Evolutionary conservation across 1,284 basidiomycete species (phyloP), one percentile per base, ranked within the genome.

Genomic region (Austroboletus novae-zelandiae): DNA sequence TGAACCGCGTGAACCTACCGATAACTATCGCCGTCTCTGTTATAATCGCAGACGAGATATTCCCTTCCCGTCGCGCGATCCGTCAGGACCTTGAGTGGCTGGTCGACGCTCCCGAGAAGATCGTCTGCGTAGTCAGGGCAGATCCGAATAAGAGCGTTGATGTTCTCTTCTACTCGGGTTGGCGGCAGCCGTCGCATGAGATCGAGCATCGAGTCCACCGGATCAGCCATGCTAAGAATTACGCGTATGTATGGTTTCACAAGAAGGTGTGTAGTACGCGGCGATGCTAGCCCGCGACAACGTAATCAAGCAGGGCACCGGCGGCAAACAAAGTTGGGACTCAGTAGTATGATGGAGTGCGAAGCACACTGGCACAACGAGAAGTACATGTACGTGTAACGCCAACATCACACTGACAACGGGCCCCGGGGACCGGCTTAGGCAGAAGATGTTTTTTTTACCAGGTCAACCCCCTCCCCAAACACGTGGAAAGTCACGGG

Each of bases 81-180:
- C 36, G 81, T 83, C 70, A 82, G 79, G 47, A 98, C 75, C 64
- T 86, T 84, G 57, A 98, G 77, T 11, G 97, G 97, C 70, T 96
- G 91, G 76, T 99, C 97, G 55, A 99, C 94, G 55, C 91, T 93
- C 39, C 91, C 91, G 47, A 96, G 78, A 25, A 99, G 81, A 72
- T 99, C 97, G 64, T 99, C 97, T 14, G 94, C 91, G 62, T 94
- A 89, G 63, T 97, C 91, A n/a, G 95, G 95, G 55, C 85, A 90
- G 62, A 97, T 88, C 39, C 77, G 76, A 55, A 91, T 84, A 36
- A 99, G 83, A 23, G 85, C 77, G 45, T 84, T 78, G 55, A 99
- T 84, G 73, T 98, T 99, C 65, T 88, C 81, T 65, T 94, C 88
- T 46, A 96, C 89, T 25, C 85, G 77, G n/a, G 87, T 91, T 1